phyloP scores from a whole-genome alignment of 768 basidiomycete genomes.

The Amanita fuliginea region DNA sequence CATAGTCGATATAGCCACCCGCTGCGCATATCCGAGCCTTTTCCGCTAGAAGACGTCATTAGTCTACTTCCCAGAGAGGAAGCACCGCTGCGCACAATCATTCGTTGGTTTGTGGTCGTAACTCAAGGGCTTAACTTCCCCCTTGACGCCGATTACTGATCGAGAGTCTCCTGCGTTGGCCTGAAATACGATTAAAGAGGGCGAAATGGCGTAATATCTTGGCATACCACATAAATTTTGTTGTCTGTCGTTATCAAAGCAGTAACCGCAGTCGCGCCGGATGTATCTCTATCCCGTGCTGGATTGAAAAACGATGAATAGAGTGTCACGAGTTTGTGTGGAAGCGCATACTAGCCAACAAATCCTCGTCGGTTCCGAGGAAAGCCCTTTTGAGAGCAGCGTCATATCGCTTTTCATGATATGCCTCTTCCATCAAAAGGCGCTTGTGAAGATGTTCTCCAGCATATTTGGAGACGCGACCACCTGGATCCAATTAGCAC shows the following conservation, averaged over 20 bases:
- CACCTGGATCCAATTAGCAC: slow-evolving; percentile 34
- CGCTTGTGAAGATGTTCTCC: slow-evolving; percentile 78
- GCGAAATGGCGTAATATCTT: slow-evolving; percentile 1
- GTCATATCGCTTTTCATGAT: slow-evolving; percentile 58
- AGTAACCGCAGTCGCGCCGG: slow-evolving; percentile 93
- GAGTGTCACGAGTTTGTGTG: slow-evolving; percentile 1
- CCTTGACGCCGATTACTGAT: slow-evolving; percentile 76
- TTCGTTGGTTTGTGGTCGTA: slow-evolving; percentile 95
- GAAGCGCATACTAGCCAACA: slow-evolving; percentile 58
- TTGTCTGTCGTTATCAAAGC: slow-evolving; percentile 70
- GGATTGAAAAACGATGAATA: slow-evolving; percentile 24
- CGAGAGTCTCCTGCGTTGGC: slow-evolving; percentile 98
- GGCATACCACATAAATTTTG: slow-evolving; percentile 70
- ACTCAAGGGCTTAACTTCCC: slow-evolving; percentile 80
- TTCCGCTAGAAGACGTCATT: slow-evolving; percentile 43
- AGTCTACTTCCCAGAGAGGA: slow-evolving; percentile 2
- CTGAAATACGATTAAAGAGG: slow-evolving; percentile 27
- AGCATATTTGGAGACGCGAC: slow-evolving; percentile 77
- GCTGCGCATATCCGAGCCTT: slow-evolving; percentile 77
- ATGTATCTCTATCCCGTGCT: slow-evolving; percentile 80
- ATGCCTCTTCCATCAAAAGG: slow-evolving; percentile 60
- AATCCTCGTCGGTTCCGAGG: slow-evolving; percentile 89
- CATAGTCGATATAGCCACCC: slow-evolving; percentile 94
- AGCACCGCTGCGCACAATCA: slow-evolving; percentile 39
- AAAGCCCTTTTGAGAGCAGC: slow-evolving; percentile 81